A percentile compares a stretch with the other conserved stretches of the same genome.
phyloP scores from a whole-genome alignment of 2,329 filamentous ascomycete species.

The Thyridium curvatum region DNA sequence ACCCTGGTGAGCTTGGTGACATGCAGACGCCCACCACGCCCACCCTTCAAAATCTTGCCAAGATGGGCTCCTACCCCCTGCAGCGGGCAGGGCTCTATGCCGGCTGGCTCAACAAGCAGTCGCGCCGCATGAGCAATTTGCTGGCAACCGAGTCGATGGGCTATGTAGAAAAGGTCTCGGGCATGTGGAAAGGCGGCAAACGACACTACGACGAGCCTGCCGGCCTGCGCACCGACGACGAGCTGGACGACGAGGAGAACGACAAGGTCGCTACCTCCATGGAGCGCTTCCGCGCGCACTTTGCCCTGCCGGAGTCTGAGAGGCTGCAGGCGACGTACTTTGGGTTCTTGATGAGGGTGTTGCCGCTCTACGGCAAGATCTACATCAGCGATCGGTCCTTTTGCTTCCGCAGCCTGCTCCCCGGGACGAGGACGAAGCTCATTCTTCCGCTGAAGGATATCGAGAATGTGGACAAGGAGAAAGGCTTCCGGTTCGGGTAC shows the following conservation, averaged over 20 bases:
- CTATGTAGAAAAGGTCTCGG: slow-evolving; percentile 93
- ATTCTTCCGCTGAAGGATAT: slow-evolving; percentile 87
- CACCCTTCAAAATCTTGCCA: slow-evolving; percentile 46
- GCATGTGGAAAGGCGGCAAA: slow-evolving; percentile 89
- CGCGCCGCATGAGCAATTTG: slow-evolving; percentile 74
- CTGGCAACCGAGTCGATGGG: slow-evolving; percentile 90
- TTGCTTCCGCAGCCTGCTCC: slow-evolving; percentile 87
- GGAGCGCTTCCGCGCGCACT: slow-evolving; percentile 83
- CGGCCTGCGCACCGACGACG: slow-evolving; percentile 46
- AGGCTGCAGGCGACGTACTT: slow-evolving; percentile 85
- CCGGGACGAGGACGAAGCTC: slow-evolving; percentile 85
- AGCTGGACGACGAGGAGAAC: slow-evolving; percentile 46
- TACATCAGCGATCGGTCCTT: slow-evolving; percentile 85
- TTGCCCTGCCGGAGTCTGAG: slow-evolving; percentile 79
- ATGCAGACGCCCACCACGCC: slow-evolving; percentile 25
- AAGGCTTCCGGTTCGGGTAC: slow-evolving; percentile 88
- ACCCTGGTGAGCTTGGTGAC: slow-evolving; percentile 17
- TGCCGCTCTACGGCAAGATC: slow-evolving; percentile 93
- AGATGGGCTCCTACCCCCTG: slow-evolving; percentile 68
- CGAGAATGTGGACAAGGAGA: slow-evolving; percentile 90
- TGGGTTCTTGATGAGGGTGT: slow-evolving; percentile 80
- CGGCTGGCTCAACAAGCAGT: slow-evolving; percentile 72
- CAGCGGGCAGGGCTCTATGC: slow-evolving; percentile 80
- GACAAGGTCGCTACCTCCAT: slow-evolving; percentile 61
- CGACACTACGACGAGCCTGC: slow-evolving; percentile 73